phyloP scores from a whole-genome alignment of 495 filamentous ascomycete species.

The Cairneyella variabilis region DNA sequence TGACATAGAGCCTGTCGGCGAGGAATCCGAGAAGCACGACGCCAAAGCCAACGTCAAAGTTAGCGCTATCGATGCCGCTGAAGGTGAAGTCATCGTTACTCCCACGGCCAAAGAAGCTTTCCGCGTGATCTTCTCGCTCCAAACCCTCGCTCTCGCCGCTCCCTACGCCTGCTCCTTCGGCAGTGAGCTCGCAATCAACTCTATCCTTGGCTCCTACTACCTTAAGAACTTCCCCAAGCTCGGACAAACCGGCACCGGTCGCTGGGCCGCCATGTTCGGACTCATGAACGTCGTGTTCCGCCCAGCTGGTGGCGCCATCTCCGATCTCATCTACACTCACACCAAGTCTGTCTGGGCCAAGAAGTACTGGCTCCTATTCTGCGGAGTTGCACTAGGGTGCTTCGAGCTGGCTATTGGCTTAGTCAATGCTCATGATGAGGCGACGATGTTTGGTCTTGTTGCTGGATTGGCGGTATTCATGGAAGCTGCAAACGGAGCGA shows the following conservation, averaged over 20 bases:
- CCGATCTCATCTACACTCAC: conserved; percentile 65
- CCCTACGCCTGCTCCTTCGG: conserved; percentile 85
- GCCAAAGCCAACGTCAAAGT: conserved; percentile 24
- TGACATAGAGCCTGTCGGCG: conserved; percentile 6
- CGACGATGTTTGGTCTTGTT: conserved; percentile 73
- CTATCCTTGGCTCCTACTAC: conserved; percentile 77
- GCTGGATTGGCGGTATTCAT: conserved; percentile 72
- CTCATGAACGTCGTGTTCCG: conserved; percentile 76
- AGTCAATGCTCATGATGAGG: conserved; percentile 50
- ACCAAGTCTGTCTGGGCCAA: conserved; percentile 64
- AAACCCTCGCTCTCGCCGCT: conserved; percentile 61
- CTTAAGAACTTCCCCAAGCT: conserved; percentile 69
- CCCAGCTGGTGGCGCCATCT: conserved; percentile 67
- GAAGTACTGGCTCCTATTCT: conserved; percentile 63
- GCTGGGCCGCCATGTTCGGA: conserved; percentile 88
- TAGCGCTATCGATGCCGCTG: conserved; percentile 44
- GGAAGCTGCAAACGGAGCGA: conserved; percentile 79
- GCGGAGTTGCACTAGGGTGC: conserved; percentile 59
- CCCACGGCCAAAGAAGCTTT: conserved; percentile 61
- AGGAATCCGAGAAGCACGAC: conserved; percentile 27
- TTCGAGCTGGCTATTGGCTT: conserved; percentile 70
- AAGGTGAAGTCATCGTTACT: conserved; percentile 61
- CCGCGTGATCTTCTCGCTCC: conserved; percentile 55
- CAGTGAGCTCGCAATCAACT: conserved; percentile 80
- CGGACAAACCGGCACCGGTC: conserved; percentile 65